Evolutionary conservation across 139 green algal genomes (phyloP).

Genomic region (Volvox africanus): DNA sequence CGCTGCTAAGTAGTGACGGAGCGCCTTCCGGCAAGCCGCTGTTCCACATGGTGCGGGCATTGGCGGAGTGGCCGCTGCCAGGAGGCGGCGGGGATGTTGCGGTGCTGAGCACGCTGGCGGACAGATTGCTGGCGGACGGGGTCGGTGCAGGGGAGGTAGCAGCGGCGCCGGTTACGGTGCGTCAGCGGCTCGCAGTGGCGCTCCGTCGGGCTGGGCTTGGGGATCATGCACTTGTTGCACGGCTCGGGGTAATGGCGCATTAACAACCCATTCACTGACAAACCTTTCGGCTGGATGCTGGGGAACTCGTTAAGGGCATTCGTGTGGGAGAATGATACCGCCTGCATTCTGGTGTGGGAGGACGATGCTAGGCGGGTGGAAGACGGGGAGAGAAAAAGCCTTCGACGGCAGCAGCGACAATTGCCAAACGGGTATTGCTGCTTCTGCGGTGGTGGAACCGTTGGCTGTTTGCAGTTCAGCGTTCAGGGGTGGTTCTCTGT

Average conservation of each 20-base stretch:
- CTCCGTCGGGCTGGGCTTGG: neutral
- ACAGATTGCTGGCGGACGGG: neutral
- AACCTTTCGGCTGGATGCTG: no score
- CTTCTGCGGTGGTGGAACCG: no score
- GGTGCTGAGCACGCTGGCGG: neutral
- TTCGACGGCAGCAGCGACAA: no score
- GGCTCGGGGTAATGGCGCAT: neutral
- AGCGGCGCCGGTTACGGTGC: neutral
- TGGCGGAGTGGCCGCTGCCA: neutral
- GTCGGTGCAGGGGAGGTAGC: neutral
- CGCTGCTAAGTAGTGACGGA: neutral
- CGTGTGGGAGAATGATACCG: no score
- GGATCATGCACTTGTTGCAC: neutral
- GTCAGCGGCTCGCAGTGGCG: neutral
- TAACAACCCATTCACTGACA: neutral
- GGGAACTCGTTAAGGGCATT: no score
- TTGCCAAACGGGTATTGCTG: no score
- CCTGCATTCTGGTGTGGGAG: no score
- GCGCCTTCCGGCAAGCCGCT: neutral
- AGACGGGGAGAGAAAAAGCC: no score
- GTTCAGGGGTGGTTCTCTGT: no score
- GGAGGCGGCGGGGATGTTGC: neutral
- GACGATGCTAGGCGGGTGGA: no score
- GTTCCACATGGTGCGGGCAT: neutral
- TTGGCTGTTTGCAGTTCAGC: no score